Evolutionary conservation across 2,329 filamentous ascomycete genomes (phyloP).

Genomic region (Trichophyton benhamiae): DNA sequence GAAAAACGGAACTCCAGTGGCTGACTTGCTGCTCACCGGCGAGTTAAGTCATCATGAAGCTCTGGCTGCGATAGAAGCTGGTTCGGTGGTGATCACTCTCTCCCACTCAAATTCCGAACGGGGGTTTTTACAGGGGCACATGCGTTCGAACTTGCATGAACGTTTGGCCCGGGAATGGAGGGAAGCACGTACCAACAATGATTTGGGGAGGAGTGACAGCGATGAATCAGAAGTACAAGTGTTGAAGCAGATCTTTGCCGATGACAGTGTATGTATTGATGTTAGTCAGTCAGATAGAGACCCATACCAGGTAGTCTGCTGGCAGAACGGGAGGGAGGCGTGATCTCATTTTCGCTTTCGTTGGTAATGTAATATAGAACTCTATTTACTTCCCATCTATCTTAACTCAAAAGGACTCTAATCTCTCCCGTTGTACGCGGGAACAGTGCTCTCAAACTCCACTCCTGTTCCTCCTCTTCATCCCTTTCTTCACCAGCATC

Average conservation of each 20-base stretch:
- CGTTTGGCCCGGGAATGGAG: no score
- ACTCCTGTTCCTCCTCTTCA: conserved; percentile 23
- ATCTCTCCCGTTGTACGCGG: conserved; percentile 54
- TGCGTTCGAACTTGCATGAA: conserved; percentile 53
- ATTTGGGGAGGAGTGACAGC: no score
- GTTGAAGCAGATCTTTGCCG: conserved; percentile 36
- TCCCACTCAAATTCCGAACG: conserved; percentile 93
- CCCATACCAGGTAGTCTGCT: conserved; percentile 58
- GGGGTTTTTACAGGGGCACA: conserved; percentile 42
- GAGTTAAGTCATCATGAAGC: conserved; percentile 92
- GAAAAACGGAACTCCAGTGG: conserved; percentile 39
- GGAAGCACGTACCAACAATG: no score
- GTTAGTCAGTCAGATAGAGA: conserved; percentile 74
- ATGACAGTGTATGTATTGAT: conserved; percentile 50
- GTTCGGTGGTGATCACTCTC: conserved; percentile 67
- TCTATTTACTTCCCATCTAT: background rate
- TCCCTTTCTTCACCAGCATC: conserved; percentile 16
- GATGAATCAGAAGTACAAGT: conserved; percentile 24
- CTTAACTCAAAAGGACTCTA: conserved; percentile 47
- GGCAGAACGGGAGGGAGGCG: background rate
- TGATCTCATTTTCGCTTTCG: background rate
- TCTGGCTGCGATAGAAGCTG: conserved; percentile 70
- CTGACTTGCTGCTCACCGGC: conserved; percentile 78
- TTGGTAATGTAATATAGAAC: background rate
- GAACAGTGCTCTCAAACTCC: conserved; percentile 44